Evolutionary conservation across 352 stramenopile species (phyloP), one percentile per base, ranked within the genome.

Genomic region (Phytophthora hibernalis): DNA sequence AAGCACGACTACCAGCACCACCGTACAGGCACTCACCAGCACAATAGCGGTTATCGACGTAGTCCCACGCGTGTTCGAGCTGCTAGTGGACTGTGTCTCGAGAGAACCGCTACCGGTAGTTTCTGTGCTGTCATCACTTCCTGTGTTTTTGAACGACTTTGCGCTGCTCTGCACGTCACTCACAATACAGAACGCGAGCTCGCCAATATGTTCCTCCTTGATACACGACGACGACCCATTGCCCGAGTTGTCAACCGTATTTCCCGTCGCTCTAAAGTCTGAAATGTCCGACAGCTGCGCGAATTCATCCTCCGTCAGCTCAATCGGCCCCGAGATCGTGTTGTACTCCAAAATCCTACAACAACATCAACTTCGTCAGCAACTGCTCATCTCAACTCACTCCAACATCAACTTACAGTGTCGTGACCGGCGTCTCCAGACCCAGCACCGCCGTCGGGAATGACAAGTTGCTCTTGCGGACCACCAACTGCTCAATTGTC

Each of bases 371-470:
- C n/a, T 7, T 5, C 5, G 45, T 61, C 24, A 63, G 54, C 22
- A 48, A 20, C 37, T n/a, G n/a, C n/a, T n/a, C n/a, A n/a, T 48
- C 40, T 43, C 30, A n/a, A n/a, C 42, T 15, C 13, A 26, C 6
- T 40, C 18, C 11, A 21, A 12, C 22, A 28, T 24, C 54, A 54
- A 69, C 73, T 15, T 66, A 82, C 74, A 82, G 40, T 51, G 65
- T 70, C 21, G 43, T 62, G 6, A 82, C 65, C 3, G 50, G 61
- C 33, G 63, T 68, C 12, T 77, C 53, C 40, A 87, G 30, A 12
- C 33, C 38, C 22, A 89, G 55, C 26, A 90, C 59, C 3, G 74
- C 66, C 9, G 52, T 67, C 4, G 81, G 81, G 57, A 90, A 90
- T 30, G 76, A 68, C 45, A 89, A 15, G 43, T 76, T 85, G 40